Evolutionary conservation across 2,329 filamentous ascomycete genomes (phyloP).

Genomic region (Verticillium klebahnii): DNA sequence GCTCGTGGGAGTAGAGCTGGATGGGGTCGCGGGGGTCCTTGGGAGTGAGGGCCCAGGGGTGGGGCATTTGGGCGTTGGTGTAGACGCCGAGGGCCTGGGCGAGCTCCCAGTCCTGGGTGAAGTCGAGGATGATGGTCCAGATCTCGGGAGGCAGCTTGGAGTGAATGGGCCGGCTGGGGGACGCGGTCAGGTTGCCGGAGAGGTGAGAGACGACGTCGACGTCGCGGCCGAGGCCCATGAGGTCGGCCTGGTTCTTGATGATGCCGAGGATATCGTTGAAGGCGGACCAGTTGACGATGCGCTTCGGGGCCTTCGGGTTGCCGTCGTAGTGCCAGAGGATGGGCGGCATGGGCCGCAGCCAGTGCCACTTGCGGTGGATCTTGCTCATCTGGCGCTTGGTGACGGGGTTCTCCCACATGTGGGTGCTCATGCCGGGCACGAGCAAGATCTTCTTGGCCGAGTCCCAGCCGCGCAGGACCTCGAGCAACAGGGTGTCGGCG

Average conservation of each 20-base stretch:
- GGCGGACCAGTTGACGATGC: slow-evolving; percentile 55
- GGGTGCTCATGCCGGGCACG: slow-evolving; percentile 81
- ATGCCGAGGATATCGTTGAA: slow-evolving; percentile 69
- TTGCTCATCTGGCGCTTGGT: slow-evolving; percentile 85
- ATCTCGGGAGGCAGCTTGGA: slow-evolving; percentile 72
- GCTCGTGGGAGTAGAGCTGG: slow-evolving; percentile 67
- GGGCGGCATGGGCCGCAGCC: slow-evolving; percentile 77
- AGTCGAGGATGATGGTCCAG: slow-evolving; percentile 84
- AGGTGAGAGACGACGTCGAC: slow-evolving; percentile 49
- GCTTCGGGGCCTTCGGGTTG: slow-evolving; percentile 38
- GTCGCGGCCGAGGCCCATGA: slow-evolving; percentile 69
- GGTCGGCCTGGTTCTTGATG: slow-evolving; percentile 71
- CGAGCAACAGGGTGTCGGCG: slow-evolving; percentile 73
- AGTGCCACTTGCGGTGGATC: slow-evolving; percentile 78
- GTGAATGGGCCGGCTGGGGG: slow-evolving; percentile 26
- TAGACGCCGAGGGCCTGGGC: slow-evolving; percentile 77
- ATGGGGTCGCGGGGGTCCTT: slow-evolving; percentile 58
- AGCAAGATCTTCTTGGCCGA: slow-evolving; percentile 79
- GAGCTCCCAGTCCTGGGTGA: slow-evolving; percentile 85
- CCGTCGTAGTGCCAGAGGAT: slow-evolving; percentile 76
- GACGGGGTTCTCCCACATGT: slow-evolving; percentile 88
- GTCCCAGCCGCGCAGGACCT: slow-evolving; percentile 82
- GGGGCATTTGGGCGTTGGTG: slow-evolving; percentile 68
- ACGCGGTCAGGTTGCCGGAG: slow-evolving; percentile 25
- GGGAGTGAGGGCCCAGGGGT: slow-evolving; percentile 61